Base-by-base conservation (phyloP, 306 rosid species). In the Datisca glomerata region DNA sequence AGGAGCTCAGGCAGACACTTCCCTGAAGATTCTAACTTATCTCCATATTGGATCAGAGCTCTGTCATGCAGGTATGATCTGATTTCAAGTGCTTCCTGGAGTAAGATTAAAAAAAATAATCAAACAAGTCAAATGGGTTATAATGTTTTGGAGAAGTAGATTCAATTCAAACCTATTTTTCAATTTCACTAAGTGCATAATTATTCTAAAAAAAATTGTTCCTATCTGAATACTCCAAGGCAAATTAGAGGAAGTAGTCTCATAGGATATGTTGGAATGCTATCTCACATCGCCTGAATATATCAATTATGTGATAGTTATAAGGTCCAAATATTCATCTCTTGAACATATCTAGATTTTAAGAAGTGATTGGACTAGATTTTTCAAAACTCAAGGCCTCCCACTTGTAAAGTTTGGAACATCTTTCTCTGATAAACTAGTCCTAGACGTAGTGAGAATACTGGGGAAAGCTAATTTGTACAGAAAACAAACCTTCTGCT, bases 31-130 rank as follows among this genome's bases (percentile, higher is more conserved):
- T 83, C 97, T 24, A 83, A 54, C 65, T 60, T 75, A 23, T 82
- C 73, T 35, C 78, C 97, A 55, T 82, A 87, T 66, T 79, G 93
- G 81, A 76, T 69, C 57, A 87, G 45, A 24, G 76, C 53, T n/a
- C 74, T 71, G 38, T 87, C 89, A 29, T 87, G 97, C 45, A 87
- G 80, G 74, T 76, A 83, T 13, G 78, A 59, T 63, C 97, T 74
- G 46, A 87, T 74, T 54, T 74, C 89, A 49, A 79, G 71, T 50
- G 87, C 76, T 16, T 72, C 93, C 97, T 86, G 40, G 25, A 63
- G 33, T 51, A 47, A 21, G 16, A 32, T 15, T 53, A 38, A 41
- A 12, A 21, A 32, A 44, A 31, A 31, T 8, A 14, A 31, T 31
- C 36, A 8, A n/a, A n/a, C n/a, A n/a, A n/a, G n/a, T n/a, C n/a